Evolutionary conservation across 805 yeast genomes (phyloP), one percentile per base, ranked within the genome.

Genomic region (Kodamaea laetipori): DNA sequence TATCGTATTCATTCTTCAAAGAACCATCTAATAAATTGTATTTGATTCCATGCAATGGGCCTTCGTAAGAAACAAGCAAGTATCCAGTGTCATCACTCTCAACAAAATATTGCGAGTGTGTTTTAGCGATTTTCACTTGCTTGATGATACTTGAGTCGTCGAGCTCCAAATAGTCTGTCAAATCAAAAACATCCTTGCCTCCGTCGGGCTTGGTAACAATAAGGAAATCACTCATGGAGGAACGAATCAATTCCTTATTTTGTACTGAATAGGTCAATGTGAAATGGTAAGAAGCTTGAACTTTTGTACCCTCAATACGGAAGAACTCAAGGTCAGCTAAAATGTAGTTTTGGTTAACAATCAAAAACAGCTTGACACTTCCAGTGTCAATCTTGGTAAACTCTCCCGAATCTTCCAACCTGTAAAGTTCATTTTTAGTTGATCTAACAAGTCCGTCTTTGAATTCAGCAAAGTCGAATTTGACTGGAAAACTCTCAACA

Each of bases 161-260:
- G 32, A 52, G 39, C 10, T 43, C 37, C 28, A 55, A 49, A 25
- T 47, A 56, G 49, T 58, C 63, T 7, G 62, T 58, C 37, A 58
- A 49, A 41, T 58, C 61, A 19, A 37, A 53, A 8, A 56, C 43
- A 8, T 40, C 39, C 21, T 38, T 37, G 24, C 17, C 18, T 3
- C 31, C 5, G 23, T 25, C 30, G 6, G 18, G 30, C n/a, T 30
- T 36, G 7, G 44, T 17, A 9, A 50, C 39, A 12, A 47, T 21
- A 35, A 48, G 40, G 37, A 42, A 46, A 13, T 46, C 48, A 26
- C 49, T 43, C 25, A 50, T 45, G 3, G 42, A 46, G 17, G 33
- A 40, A 8, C 34, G 36, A 19, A 28, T 26, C 33, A 43, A 26
- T 8, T 31, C 39, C 15, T 13, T 28, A 13, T 26, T 26, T n/a